phyloP scores from a whole-genome alignment of 1,284 basidiomycete species.

The Papiliotrema terrestris region DNA sequence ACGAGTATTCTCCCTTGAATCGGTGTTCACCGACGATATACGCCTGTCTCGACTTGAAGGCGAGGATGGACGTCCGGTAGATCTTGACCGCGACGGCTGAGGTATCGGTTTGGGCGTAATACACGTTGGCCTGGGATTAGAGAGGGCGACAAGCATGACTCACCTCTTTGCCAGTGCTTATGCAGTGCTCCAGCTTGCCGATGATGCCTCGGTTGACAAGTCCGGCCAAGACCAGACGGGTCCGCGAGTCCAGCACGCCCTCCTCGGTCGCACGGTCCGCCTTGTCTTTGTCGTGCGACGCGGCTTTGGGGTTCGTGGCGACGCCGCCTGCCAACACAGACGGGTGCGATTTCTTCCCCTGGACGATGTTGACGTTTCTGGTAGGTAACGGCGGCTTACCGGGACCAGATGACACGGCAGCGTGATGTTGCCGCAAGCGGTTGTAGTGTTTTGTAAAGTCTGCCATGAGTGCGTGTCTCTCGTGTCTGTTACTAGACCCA shows the following conservation, averaged over 20 bases:
- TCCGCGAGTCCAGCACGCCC: slow-evolving; percentile 88
- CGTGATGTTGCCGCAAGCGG: slow-evolving; percentile 71
- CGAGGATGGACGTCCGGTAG: slow-evolving; percentile 96
- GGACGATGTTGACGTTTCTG: slow-evolving; percentile 25
- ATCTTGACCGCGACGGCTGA: slow-evolving; percentile 89
- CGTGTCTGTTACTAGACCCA: slow-evolving; percentile 20
- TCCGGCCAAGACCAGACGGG: slow-evolving; percentile 84
- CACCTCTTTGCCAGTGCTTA: slow-evolving; percentile 94
- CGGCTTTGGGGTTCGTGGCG: slow-evolving; percentile 82
- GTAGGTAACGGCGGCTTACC: slow-evolving; percentile 29
- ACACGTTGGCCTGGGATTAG: slow-evolving; percentile 77
- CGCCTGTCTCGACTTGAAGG: slow-evolving; percentile 94
- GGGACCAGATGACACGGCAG: slow-evolving; percentile 16
- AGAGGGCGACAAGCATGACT: slow-evolving; percentile 17
- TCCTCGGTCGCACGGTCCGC: slow-evolving; percentile 90
- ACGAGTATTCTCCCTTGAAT: slow-evolving; percentile 87
- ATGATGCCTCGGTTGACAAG: slow-evolving; percentile 85
- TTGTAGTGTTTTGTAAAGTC: slow-evolving; percentile 98
- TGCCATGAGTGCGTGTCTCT: slow-evolving; percentile 44
- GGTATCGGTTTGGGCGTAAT: slow-evolving; percentile 65
- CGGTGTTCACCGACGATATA: slow-evolving; percentile 89
- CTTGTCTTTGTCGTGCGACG: slow-evolving; percentile 91
- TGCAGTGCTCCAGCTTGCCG: slow-evolving; percentile 84
- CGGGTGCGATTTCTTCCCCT: slow-evolving; percentile 60
- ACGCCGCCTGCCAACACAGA: slow-evolving; percentile 60